Percentiles rank a stretch among this genome's conserved stretches.
These are phyloP conservation scores for Astragalus glycyphyllos DNA, from an alignment of 306 rosid species.

Conservation along the genomic window DNA sequence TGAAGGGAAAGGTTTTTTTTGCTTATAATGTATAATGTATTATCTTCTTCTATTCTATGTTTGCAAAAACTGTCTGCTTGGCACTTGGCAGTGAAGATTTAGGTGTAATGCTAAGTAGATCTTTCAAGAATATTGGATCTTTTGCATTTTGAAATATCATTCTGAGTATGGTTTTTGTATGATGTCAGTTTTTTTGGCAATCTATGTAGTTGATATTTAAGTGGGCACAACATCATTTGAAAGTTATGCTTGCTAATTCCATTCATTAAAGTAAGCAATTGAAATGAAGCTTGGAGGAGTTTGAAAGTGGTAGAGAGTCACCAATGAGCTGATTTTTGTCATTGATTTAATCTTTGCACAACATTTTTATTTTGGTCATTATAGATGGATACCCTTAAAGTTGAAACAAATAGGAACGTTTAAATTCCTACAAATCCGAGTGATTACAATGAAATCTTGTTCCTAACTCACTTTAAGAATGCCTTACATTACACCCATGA, in stretches of 20 bases:
- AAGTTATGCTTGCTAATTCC: slow-evolving; percentile 34
- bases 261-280: slow-evolving; percentile 16
- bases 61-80: slow-evolving; percentile 15
- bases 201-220: slow-evolving; percentile 15
- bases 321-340: slow-evolving; percentile 3
- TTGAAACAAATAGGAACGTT: neutral
- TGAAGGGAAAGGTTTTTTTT: slow-evolving; percentile 24
- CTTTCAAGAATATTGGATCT: slow-evolving; percentile 14
- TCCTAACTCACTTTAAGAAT: slow-evolving; percentile 18
- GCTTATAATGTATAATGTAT: neutral
- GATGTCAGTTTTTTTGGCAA: slow-evolving; percentile 5
- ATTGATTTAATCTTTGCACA: slow-evolving; percentile 26
- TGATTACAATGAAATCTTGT: slow-evolving; percentile 8
- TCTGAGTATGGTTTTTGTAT: slow-evolving; percentile 6
- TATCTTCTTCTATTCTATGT: slow-evolving; percentile 3
- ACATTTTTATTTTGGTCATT: slow-evolving; percentile 23
- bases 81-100: slow-evolving; percentile 25
- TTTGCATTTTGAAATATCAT: slow-evolving; percentile 23
- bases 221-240: slow-evolving; percentile 24
- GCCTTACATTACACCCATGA: neutral
- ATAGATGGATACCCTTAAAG: slow-evolving; percentile 20
- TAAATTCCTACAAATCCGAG: neutral
- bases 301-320: slow-evolving; percentile 17
- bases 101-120: neutral
- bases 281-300: slow-evolving; percentile 32